These are phyloP conservation scores for Boletus pseudopeckii DNA, from an alignment of 768 basidiomycete species.

Conservation along the genomic window DNA sequence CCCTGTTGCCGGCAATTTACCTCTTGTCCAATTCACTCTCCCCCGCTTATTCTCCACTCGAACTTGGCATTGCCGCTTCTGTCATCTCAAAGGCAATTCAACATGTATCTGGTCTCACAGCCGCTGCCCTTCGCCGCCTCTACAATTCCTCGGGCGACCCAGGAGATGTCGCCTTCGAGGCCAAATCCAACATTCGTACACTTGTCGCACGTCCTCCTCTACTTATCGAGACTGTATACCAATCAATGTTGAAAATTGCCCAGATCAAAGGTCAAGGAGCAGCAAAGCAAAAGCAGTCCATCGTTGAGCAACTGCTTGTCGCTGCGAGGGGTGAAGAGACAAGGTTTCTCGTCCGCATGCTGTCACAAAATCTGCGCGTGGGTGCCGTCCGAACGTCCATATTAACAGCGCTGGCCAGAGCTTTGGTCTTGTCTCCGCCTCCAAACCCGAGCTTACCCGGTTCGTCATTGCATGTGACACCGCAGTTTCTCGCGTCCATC, in stretches of 20 bases:
- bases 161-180: constrained; percentile 85
- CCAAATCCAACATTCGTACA: constrained; percentile 73
- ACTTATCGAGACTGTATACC: constrained; percentile 61
- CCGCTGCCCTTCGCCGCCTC: constrained; percentile 54
- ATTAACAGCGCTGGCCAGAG: constrained; percentile 74
- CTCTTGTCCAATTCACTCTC: constrained; percentile 78
- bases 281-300: constrained; percentile 67
- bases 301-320: constrained; percentile 80
- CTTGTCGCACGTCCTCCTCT: constrained; percentile 70
- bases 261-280: constrained; percentile 71
- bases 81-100: constrained; percentile 69
- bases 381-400: constrained; percentile 86
- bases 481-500: constrained; percentile 17
- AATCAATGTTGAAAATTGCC: constrained; percentile 64
- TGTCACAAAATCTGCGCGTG: constrained; percentile 76
- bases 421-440: constrained; percentile 61
- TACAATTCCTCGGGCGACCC: constrained; percentile 78
- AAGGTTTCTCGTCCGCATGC: constrained; percentile 74
- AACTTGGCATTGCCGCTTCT: constrained; percentile 67
- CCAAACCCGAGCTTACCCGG: constrained; percentile 19
- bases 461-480: constrained; percentile 30
- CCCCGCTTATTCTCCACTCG: constrained; percentile 68
- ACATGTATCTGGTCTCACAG: constrained; percentile 63
- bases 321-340: constrained; percentile 84
- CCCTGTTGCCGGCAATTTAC: constrained; percentile 75